A percentile compares a stretch with the other conserved stretches of the same genome.
phyloP scores from a whole-genome alignment of 495 filamentous ascomycete species.

The Daldinia loculata region DNA sequence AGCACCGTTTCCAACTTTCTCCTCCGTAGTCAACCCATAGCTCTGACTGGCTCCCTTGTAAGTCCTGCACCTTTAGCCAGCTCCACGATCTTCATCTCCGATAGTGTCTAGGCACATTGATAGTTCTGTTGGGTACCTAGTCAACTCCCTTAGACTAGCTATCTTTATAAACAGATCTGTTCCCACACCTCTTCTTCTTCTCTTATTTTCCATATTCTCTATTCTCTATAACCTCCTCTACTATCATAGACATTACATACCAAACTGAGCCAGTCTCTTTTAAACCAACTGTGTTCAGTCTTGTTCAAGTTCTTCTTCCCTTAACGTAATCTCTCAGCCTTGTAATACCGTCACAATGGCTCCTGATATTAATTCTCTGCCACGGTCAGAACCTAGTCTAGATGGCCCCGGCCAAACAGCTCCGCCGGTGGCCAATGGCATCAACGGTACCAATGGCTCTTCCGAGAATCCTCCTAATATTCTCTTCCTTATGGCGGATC shows the following conservation, averaged over 20 bases:
- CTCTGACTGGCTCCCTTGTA: constrained; percentile 27
- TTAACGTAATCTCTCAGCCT: constrained; percentile 13
- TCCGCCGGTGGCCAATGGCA: constrained; percentile 36
- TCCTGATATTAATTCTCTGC: constrained; percentile 64
- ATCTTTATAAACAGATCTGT: constrained; percentile 8
- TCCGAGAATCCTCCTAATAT: constrained; percentile 69
- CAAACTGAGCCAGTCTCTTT: neutral
- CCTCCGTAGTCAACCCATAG: neutral
- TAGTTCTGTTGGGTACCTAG: constrained; percentile 8
- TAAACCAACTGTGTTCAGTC: constrained; percentile 12
- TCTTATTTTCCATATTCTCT: constrained; percentile 9
- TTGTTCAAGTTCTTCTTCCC: constrained; percentile 3
- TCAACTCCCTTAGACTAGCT: neutral
- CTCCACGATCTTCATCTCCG: constrained; percentile 39
- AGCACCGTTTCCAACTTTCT: constrained; percentile 2
- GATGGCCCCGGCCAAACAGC: constrained; percentile 29
- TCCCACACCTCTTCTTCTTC: constrained; percentile 14
- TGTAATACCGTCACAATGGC: constrained; percentile 51
- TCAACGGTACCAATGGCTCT: constrained; percentile 13
- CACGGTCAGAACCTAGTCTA: constrained; percentile 46
- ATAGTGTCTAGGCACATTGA: constrained; percentile 19
- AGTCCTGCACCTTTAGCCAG: constrained; percentile 32
- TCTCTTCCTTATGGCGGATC: constrained; percentile 91
- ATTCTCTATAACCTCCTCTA: constrained; percentile 3
- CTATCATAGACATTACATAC: constrained; percentile 3